phyloP scores from a whole-genome alignment of 2,329 filamentous ascomycete species.

The Cylindrodendrum hubeiense region DNA sequence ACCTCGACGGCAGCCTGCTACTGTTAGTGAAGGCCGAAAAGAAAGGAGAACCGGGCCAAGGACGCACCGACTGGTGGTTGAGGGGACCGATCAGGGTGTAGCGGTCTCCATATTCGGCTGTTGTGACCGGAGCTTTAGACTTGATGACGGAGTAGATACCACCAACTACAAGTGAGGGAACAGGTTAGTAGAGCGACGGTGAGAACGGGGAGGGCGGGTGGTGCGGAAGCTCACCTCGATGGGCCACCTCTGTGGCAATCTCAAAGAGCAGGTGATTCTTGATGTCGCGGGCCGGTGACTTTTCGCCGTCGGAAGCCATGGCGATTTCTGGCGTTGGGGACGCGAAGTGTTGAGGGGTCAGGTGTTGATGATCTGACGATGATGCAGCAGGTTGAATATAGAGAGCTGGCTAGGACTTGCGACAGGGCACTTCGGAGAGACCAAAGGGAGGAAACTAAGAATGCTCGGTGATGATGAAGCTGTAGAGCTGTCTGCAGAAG shows the following conservation, averaged over 20 bases:
- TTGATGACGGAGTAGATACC: slow-evolving; percentile 99
- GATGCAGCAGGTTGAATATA: slow-evolving; percentile 6
- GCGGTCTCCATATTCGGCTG: slow-evolving; percentile 96
- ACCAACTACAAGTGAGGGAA: slow-evolving; percentile 72
- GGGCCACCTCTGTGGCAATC: slow-evolving; percentile 95
- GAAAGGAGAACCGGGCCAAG: not conserved
- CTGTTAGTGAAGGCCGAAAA: slow-evolving; percentile 20
- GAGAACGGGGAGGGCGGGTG: slow-evolving; percentile 18
- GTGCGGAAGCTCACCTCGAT: slow-evolving; percentile 76
- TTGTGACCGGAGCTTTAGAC: slow-evolving; percentile 97
- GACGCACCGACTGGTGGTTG: slow-evolving; percentile 86
- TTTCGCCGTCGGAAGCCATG: slow-evolving; percentile 62
- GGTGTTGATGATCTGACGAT: slow-evolving; percentile 23
- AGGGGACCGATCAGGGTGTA: slow-evolving; percentile 96
- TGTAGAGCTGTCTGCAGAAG: slow-evolving; percentile 35
- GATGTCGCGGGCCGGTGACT: slow-evolving; percentile 74
- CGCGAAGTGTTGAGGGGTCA: slow-evolving; percentile 20
- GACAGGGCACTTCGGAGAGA: slow-evolving; percentile 18
- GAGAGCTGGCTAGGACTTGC: slow-evolving; percentile 21
- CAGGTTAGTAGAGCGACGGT: slow-evolving; percentile 30
- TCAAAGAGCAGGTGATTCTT: slow-evolving; percentile 98
- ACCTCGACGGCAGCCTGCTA: slow-evolving; percentile 94
- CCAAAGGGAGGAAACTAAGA: slow-evolving; percentile 24
- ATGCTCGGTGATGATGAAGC: slow-evolving; percentile 38
- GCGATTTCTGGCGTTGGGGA: slow-evolving; percentile 36